These are phyloP conservation scores for Neurospora intermedia DNA, from an alignment of 495 filamentous ascomycete species.

Conservation along the genomic window DNA sequence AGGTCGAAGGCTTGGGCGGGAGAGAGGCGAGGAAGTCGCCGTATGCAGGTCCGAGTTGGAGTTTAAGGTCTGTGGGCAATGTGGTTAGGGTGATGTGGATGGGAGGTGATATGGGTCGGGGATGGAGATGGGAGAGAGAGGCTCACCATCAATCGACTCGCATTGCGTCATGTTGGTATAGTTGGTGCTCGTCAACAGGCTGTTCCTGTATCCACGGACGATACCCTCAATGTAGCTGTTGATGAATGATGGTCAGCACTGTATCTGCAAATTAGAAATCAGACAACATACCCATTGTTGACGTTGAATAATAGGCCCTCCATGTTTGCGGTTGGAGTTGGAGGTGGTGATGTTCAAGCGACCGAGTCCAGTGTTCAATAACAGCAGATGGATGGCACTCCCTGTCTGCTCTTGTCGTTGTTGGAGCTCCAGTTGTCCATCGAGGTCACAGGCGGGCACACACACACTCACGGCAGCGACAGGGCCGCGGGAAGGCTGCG, in stretches of 20 bases:
- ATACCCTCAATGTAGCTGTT: conserved; percentile 89
- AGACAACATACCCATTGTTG: conserved; percentile 64
- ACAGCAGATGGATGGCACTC: conserved; percentile 5
- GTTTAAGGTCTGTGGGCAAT: conserved; percentile 68
- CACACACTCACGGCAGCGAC: background rate
- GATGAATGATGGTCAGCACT: conserved; percentile 20
- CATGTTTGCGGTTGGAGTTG: conserved; percentile 42
- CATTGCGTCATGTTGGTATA: conserved; percentile 97
- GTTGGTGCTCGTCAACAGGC: conserved; percentile 78
- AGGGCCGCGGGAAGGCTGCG: background rate
- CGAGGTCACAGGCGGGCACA: background rate
- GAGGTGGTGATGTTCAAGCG: background rate
- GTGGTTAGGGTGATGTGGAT: conserved; percentile 1
- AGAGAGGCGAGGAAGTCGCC: conserved; percentile 94
- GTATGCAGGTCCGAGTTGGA: conserved; percentile 92
- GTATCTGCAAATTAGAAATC: background rate
- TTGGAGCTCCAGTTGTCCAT: background rate
- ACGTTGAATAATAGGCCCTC: conserved; percentile 96
- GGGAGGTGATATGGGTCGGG: background rate
- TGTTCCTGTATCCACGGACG: conserved; percentile 92
- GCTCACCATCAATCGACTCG: conserved; percentile 90
- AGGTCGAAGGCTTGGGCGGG: conserved; percentile 94
- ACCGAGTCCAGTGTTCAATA: background rate
- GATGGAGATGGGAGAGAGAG: background rate
- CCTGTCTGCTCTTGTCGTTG: conserved; percentile 1